Percentiles rank a stretch among this genome's conserved stretches.
These are phyloP conservation scores for Dictyostelium brefeldianum DNA, from an alignment of 78 protist genomes.

Conservation along the genomic window DNA sequence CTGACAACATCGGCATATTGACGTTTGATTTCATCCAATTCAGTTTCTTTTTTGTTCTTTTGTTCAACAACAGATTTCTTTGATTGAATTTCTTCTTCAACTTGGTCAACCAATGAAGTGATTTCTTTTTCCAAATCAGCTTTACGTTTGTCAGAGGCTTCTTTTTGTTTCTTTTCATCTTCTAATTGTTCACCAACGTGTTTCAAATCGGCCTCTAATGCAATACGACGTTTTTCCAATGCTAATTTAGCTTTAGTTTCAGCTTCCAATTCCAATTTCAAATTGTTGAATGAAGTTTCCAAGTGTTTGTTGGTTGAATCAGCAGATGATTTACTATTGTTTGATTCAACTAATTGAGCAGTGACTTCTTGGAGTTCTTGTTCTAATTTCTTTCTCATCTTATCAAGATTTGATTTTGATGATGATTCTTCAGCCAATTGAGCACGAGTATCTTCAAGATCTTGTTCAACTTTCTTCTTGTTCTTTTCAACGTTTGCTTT, in stretches of 20 bases:
- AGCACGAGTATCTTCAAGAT: conserved; percentile 65
- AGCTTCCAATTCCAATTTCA: conserved; percentile 70
- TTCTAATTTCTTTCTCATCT: conserved; percentile 71
- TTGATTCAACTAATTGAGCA: conserved; percentile 51
- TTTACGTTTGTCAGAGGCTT: conserved; percentile 50
- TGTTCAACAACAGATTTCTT: conserved; percentile 56
- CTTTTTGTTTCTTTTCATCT: conserved; percentile 71
- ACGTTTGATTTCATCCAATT: conserved; percentile 74
- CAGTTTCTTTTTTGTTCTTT: conserved; percentile 67
- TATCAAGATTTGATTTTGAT: conserved; percentile 51
- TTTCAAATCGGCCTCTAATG: conserved; percentile 62
- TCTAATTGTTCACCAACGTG: conserved; percentile 64
- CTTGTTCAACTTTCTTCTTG: conserved; percentile 81
- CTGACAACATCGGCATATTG: conserved; percentile 81
- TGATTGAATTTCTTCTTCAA: conserved; percentile 63
- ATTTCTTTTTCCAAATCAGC: conserved; percentile 80
- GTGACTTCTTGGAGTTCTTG: conserved; percentile 70
- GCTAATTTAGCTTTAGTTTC: conserved; percentile 78
- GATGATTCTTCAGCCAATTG: conserved; percentile 51
- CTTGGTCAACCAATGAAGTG: conserved; percentile 39
- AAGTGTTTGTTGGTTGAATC: conserved; percentile 56
- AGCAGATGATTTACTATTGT: conserved; percentile 16
- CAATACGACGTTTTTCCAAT: conserved; percentile 27
- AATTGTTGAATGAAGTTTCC: conserved; percentile 4
- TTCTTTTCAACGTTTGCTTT: conserved; percentile 71